Evolutionary conservation across 805 yeast species (phyloP).

Genomic region (Wickerhamomyces canadensis): DNA sequence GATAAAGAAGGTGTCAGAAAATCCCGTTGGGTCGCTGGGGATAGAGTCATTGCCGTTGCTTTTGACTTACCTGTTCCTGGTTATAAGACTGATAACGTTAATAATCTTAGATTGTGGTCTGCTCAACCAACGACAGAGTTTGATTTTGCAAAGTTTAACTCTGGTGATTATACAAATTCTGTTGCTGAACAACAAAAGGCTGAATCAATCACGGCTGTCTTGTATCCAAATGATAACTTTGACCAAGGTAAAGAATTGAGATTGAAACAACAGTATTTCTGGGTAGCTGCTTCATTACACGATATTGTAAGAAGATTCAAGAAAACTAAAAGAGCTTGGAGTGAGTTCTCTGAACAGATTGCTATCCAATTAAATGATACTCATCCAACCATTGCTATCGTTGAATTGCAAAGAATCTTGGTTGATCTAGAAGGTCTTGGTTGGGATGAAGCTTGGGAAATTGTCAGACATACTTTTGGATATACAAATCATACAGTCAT

Average conservation of each 20-base stretch:
- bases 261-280: slow-evolving; percentile 91
- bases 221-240: slow-evolving; percentile 92
- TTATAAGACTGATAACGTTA: slow-evolving; percentile 73
- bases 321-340: slow-evolving; percentile 72
- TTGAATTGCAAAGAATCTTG: slow-evolving; percentile 80
- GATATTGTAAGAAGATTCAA: slow-evolving; percentile 88
- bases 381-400: slow-evolving; percentile 88
- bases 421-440: slow-evolving; percentile 76
- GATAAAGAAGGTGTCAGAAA: slow-evolving; percentile 48
- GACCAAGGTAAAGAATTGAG: slow-evolving; percentile 87
- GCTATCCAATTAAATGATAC: slow-evolving; percentile 95
- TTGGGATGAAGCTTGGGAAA: slow-evolving; percentile 84
- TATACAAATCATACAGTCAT: slow-evolving; percentile 94
- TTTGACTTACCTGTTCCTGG: slow-evolving; percentile 94
- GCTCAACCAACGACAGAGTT: slow-evolving; percentile 87
- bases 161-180: slow-evolving; percentile 84
- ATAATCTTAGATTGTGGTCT: slow-evolving; percentile 86
- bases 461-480: slow-evolving; percentile 76
- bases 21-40: slow-evolving; percentile 83
- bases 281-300: slow-evolving; percentile 93
- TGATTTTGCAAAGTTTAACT: slow-evolving; percentile 84
- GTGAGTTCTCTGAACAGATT: slow-evolving; percentile 74
- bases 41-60: slow-evolving; percentile 83
- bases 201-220: slow-evolving; percentile 85
- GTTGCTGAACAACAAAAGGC: slow-evolving; percentile 84